Percentiles rank a stretch among this genome's conserved stretches.
phyloP scores from a whole-genome alignment of 208 protist species.

The Crithidia fasciculata region DNA sequence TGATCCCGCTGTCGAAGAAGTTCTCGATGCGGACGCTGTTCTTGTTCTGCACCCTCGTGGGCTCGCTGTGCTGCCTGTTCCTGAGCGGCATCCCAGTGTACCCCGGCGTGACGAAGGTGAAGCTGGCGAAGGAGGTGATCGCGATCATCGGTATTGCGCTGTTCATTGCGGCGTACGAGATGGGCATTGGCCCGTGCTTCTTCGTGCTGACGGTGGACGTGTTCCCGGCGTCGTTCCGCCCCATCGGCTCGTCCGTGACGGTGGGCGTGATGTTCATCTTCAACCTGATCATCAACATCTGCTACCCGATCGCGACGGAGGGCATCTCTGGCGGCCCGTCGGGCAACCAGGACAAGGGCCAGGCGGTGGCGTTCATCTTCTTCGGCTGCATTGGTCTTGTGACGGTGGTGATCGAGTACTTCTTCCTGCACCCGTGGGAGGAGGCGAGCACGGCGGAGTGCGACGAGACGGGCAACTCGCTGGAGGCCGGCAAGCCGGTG shows the following conservation, averaged over 20 bases:
- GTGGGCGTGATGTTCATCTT: constrained; percentile 39
- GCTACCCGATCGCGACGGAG: constrained; percentile 46
- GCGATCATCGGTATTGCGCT: constrained; percentile 44
- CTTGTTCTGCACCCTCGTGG: constrained; percentile 21
- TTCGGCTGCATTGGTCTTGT: constrained; percentile 45
- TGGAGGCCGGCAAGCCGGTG: not conserved
- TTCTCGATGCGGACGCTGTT: constrained; percentile 32
- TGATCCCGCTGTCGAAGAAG: constrained; percentile 38
- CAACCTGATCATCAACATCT: constrained; percentile 46
- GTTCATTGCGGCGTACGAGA: constrained; percentile 45
- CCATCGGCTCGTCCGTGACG: constrained; percentile 30
- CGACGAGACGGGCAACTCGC: not conserved
- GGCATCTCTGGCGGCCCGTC: constrained; percentile 49
- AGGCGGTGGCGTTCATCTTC: constrained; percentile 46
- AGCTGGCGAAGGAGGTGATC: constrained; percentile 26
- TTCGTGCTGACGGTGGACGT: constrained; percentile 42
- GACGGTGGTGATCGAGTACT: constrained; percentile 40
- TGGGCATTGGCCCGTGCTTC: constrained; percentile 51
- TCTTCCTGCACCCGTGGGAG: constrained; percentile 41
- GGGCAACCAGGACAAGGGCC: constrained; percentile 50
- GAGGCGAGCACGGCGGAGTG: not conserved
- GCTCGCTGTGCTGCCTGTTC: constrained; percentile 34
- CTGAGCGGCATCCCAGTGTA: constrained; percentile 31
- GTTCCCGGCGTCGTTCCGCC: constrained; percentile 44
- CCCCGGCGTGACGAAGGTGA: constrained; percentile 23